Percentiles rank a stretch among this genome's conserved stretches.
Conservation (phyloP, 2,329 filamentous ascomycete genomes). For the Diaporthe ampelina region DNA sequence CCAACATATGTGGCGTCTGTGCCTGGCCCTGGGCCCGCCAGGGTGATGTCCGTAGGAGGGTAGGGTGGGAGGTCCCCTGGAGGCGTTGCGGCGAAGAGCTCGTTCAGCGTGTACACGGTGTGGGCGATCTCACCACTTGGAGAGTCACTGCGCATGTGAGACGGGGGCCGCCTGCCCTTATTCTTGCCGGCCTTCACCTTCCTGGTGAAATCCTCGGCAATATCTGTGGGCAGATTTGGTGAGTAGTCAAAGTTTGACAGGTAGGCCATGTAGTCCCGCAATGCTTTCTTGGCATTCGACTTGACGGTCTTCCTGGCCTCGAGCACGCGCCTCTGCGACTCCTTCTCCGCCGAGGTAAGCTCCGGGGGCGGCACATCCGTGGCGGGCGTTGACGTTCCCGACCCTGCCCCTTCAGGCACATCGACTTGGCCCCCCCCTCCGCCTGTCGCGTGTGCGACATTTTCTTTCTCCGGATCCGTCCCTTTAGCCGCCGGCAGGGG, state of each 20-base stretch:
- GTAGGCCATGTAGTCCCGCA: constrained; percentile 81
- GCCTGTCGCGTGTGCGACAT: constrained; percentile 45
- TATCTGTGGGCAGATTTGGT: constrained; percentile 73
- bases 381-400: constrained; percentile 40
- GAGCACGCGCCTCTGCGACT: constrained; percentile 60
- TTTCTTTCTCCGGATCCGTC: constrained; percentile 40
- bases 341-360: constrained; percentile 59
- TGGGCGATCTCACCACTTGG: constrained; percentile 50
- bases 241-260: constrained; percentile 84
- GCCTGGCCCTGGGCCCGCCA: constrained; percentile 47
- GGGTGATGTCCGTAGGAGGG: constrained; percentile 61
- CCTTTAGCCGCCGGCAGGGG: constrained; percentile 33
- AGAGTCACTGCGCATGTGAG: constrained; percentile 42
- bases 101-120: constrained; percentile 63
- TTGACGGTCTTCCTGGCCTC: constrained; percentile 79
- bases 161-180: constrained; percentile 56
- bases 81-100: constrained; percentile 79
- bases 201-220: constrained; percentile 69
- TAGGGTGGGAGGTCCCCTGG: constrained; percentile 77
- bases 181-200: constrained; percentile 71
- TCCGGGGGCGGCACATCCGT: constrained; percentile 47
- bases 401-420: constrained; percentile 10
- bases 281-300: constrained; percentile 79
- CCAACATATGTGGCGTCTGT: constrained; percentile 51
- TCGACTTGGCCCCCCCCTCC: not conserved